These are phyloP conservation scores for Mortierella sp. DNA, from an alignment of 371 early-diverging fungal genomes.

Conservation along the genomic window DNA sequence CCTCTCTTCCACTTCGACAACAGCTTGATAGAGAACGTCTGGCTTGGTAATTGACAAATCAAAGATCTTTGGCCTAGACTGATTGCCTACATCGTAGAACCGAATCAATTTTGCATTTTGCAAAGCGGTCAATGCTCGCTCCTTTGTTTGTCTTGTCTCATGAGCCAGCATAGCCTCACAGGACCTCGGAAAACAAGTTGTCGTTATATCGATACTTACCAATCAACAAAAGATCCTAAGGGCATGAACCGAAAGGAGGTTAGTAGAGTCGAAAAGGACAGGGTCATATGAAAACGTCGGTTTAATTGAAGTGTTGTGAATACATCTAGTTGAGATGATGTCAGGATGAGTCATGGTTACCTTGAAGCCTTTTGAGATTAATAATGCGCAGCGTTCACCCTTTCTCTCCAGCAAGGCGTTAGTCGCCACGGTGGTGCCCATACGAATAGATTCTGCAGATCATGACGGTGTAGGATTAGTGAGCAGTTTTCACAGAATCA, in stretches of 20 bases:
- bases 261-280: background rate
- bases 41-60: conserved; percentile 87
- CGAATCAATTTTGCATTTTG: background rate
- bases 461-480: background rate
- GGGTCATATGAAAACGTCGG: background rate
- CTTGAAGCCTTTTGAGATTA: conserved; percentile 94
- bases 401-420: conserved; percentile 93
- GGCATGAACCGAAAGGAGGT: background rate
- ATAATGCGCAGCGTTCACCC: conserved; percentile 88
- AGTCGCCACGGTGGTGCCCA: conserved; percentile 98
- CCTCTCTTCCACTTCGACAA: conserved; percentile 93
- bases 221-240: conserved; percentile 70
- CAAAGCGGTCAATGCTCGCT: background rate
- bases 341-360: conserved; percentile 27
- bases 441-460: conserved; percentile 82
- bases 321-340: background rate
- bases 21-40: conserved; percentile 87
- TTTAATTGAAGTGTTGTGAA: background rate
- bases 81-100: conserved; percentile 77
- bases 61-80: conserved; percentile 94
- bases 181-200: background rate
- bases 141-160: background rate
- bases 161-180: background rate
- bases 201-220: conserved; percentile 58
- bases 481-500: no score